Base-by-base conservation (phyloP, 2,329 filamentous ascomycete species). In the Calonectria montana region DNA sequence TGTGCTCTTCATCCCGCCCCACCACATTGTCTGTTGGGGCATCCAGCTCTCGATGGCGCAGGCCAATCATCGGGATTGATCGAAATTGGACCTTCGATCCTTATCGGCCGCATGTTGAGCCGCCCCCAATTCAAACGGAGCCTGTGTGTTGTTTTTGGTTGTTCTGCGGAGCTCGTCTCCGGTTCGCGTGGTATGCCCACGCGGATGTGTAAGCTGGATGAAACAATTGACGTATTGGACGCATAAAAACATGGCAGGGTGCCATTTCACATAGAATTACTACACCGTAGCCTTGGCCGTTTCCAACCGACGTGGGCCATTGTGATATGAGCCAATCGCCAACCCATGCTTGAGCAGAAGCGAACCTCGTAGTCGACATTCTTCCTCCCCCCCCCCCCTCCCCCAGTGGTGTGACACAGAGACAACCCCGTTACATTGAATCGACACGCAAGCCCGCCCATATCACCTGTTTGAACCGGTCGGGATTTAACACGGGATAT, bases 391-490 rank as follows among this genome's bases (percentile, higher is more conserved):
- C n/a, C n/a, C n/a, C n/a, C n/a, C n/a, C 31, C 31, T 3, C 31
- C 35, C 23, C 37, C 35, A 67, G 74, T 78, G 76, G 76, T 50
- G 47, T 75, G 74, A 78, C 65, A 21, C 50, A 69, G 48, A 53
- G 35, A 43, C 37, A 48, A 29, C 41, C 27, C 70, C 68, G 53
- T 55, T 39, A 73, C 74, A 72, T 68, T 67, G 43, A 72, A 71
- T 74, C 15, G 69, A 69, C 70, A 67, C 69, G 69, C 70, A 78
- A 74, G 76, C 71, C 48, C 63, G 76, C 71, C 48, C 63, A 47
- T 37, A 23, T 70, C 70, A 69, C 62, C 67, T 73, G 63, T 50
- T 29, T 55, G 63, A 50, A 59, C 29, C 39, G 29, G 15, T 62
- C 57, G 61, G 73, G 67, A 66, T 18, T 62, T 29, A 35, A 67